Percentiles rank a stretch among this genome's conserved stretches.
These are phyloP conservation scores for Auriscalpium orientale DNA, from an alignment of 768 basidiomycete species.

Conservation along the genomic window DNA sequence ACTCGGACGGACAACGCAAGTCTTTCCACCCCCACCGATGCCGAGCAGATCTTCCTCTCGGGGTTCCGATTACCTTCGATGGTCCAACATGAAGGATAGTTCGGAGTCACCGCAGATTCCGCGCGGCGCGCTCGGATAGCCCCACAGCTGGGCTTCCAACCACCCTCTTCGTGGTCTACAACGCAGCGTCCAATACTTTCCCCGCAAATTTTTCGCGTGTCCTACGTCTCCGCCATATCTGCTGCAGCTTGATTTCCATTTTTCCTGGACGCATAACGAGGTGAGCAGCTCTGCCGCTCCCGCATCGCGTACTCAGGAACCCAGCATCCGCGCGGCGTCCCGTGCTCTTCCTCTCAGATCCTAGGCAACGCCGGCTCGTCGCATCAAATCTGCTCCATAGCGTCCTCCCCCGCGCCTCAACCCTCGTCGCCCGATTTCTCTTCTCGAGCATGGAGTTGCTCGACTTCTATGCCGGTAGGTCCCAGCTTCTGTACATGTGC, in stretches of 20 bases:
- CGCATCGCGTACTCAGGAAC: not conserved
- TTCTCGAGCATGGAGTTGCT: slow-evolving; percentile 42
- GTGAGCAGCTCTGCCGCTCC: slow-evolving; percentile 28
- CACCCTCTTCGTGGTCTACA: slow-evolving; percentile 1
- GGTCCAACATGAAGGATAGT: no score
- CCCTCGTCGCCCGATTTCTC: slow-evolving; percentile 49
- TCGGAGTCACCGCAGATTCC: no score
- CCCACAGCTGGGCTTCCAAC: no score
- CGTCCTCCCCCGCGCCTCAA: slow-evolving; percentile 80
- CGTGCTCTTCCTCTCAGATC: slow-evolving; percentile 93
- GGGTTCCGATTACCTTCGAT: no score
- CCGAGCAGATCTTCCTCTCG: no score
- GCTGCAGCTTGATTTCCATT: slow-evolving; percentile 58
- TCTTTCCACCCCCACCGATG: no score
- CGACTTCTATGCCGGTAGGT: slow-evolving; percentile 82
- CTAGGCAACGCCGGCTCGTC: slow-evolving; percentile 97
- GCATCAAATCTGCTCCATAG: slow-evolving; percentile 89
- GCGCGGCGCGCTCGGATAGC: no score
- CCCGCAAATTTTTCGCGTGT: slow-evolving; percentile 92
- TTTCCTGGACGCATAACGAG: slow-evolving; percentile 55
- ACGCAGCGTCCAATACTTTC: slow-evolving; percentile 36
- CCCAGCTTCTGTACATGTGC: no score
- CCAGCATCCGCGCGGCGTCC: slow-evolving; percentile 50
- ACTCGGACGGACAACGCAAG: no score
- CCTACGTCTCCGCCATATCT: slow-evolving; percentile 87